Base-by-base conservation (phyloP, 1,139 yeast species). In the Nakaseomyces glabratus region DNA sequence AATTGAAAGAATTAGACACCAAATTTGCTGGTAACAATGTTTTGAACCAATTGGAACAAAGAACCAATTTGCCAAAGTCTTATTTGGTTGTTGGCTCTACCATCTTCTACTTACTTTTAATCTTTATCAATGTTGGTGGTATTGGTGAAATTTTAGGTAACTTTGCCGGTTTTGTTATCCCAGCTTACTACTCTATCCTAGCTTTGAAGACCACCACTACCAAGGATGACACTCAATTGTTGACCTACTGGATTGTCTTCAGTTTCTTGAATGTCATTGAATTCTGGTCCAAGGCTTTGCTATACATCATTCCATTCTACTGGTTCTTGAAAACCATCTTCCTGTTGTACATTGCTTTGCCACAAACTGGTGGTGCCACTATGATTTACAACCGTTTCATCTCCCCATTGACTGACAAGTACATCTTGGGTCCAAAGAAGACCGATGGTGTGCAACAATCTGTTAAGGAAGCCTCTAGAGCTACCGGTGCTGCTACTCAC, bases 161-260 rank as follows among this genome's bases (percentile, higher is more conserved):
- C 68, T 65, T 90, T 54, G 93, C 93, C 23, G 95, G 97, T 0
- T 82, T 90, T 49, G 82, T 76, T 23, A 61, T 86, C 43, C 98
- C 99, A 36, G 93, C 93, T 35, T 90, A 88, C 66, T 78, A 72
- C 59, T 90, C 98, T 8, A 68, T 90, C 45, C 58, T 73, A 44
- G 97, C 98, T 13, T 69, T 90, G 48, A 84, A 78, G 61, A 79
- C 95, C 22, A 48, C 72, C 8, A 58, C 71, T 20, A 65, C 76
- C 31, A 63, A 66, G 24, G 96, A 86, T 57, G 95, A 86, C 60
- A 81, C 93, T 42, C 81, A 84, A 52, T 73, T 82, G 60, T 72
- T 90, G 57, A 81, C 95, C 23, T 88, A 90, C 63, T 90, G 98
- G 98, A 95, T 90, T 41, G 95, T 90, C 20, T 90, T 84, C 58